Conservation (phyloP, 306 rosid species). For the Dalbergia oliveri region DNA sequence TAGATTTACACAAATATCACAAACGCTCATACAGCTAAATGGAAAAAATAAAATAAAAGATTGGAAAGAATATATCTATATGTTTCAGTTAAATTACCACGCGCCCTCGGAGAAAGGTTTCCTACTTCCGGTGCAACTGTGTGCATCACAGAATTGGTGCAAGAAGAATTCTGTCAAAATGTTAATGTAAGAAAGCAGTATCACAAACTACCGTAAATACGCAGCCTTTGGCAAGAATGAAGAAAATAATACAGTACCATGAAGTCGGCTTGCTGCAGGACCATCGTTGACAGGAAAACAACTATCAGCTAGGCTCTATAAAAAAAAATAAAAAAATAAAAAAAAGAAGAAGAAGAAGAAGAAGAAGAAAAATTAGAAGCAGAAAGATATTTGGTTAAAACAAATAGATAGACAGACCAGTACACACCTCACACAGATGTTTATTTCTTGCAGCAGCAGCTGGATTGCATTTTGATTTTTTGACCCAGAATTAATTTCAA, state of each 20-base stretch:
- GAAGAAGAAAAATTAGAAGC: constrained; percentile 43
- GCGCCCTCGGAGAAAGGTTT: constrained; percentile 81
- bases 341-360: too few relatives aligned
- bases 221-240: constrained; percentile 40
- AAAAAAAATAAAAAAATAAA: not conserved
- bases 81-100: constrained; percentile 57
- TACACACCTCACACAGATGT: constrained; percentile 83
- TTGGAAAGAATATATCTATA: not conserved
- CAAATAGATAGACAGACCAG: constrained; percentile 24
- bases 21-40: constrained; percentile 5
- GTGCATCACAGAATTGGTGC: constrained; percentile 86
- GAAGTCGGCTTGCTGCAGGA: constrained; percentile 73
- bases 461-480: constrained; percentile 81
- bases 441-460: constrained; percentile 78
- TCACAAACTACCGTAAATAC: constrained; percentile 15
- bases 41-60: not conserved
- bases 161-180: constrained; percentile 71
- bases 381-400: constrained; percentile 12
- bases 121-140: constrained; percentile 63
- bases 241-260: constrained; percentile 57
- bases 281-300: constrained; percentile 76
- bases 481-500: constrained; percentile 53
- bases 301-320: constrained; percentile 71
- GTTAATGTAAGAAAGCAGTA: constrained; percentile 33
- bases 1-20: not conserved